A percentile compares a stretch with the other conserved stretches of the same genome.
Conservation (phyloP, 805 yeast genomes). For the Candida namnaoensis region DNA sequence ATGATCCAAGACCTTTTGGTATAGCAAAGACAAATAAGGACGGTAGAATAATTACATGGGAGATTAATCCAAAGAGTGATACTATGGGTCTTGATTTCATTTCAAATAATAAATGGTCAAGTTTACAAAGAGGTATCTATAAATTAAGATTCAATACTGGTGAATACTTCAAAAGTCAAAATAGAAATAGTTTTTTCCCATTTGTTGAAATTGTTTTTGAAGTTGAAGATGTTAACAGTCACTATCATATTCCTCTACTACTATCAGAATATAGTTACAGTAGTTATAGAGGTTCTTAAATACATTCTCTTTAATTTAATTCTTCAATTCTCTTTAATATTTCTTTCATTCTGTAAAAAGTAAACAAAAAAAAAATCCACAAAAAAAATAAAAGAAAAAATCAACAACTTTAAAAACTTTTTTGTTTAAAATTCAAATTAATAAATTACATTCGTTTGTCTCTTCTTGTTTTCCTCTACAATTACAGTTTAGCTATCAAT, state of each 20-base stretch:
- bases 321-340: too few relatives aligned
- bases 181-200: constrained; percentile 63
- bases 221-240: constrained; percentile 59
- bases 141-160: constrained; percentile 73
- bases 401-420: too few relatives aligned
- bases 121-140: constrained; percentile 54
- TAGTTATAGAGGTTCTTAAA: constrained; percentile 77
- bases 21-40: constrained; percentile 65
- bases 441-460: too few relatives aligned
- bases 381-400: too few relatives aligned
- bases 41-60: constrained; percentile 75
- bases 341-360: too few relatives aligned
- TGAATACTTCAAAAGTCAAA: constrained; percentile 40
- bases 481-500: too few relatives aligned
- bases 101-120: constrained; percentile 29
- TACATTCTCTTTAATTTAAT: too few relatives aligned
- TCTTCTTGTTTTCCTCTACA: too few relatives aligned
- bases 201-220: constrained; percentile 74
- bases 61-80: constrained; percentile 28
- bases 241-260: constrained; percentile 84
- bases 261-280: constrained; percentile 83
- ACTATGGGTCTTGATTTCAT: constrained; percentile 22
- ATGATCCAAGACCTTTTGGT: constrained; percentile 41
- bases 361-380: too few relatives aligned
- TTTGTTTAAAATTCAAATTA: too few relatives aligned